Evolutionary conservation across 2,329 filamentous ascomycete species (phyloP).

Genomic region (Magnaporthiopsis poae): DNA sequence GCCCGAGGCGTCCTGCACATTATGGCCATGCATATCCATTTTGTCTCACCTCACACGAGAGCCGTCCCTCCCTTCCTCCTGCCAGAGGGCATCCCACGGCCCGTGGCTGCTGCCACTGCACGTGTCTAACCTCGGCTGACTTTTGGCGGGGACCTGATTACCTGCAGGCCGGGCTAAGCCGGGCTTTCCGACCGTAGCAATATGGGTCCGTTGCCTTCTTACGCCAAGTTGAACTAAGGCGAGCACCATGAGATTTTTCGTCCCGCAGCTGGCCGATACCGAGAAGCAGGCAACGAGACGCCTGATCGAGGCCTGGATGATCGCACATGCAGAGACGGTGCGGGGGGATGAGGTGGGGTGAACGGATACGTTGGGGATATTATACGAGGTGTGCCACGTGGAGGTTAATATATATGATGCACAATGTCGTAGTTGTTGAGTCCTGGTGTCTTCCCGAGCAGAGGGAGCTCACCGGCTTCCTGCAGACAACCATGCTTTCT

Average conservation of each 20-base stretch:
- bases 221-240: not conserved
- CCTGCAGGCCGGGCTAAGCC: too few species aligned
- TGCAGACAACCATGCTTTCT: too few species aligned
- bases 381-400: too few species aligned
- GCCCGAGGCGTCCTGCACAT: not conserved
- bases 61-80: too few species aligned
- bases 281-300: not conserved
- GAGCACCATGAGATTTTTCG: too few species aligned
- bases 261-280: too few species aligned
- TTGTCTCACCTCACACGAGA: not conserved
- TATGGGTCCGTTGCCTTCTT: not conserved
- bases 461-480: too few species aligned
- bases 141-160: too few species aligned
- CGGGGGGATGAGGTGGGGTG: too few species aligned
- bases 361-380: not conserved
- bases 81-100: not conserved
- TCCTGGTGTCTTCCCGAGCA: too few species aligned
- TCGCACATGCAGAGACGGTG: not conserved
- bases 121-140: not conserved
- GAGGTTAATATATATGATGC: too few species aligned
- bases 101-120: not conserved
- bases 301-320: not conserved
- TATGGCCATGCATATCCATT: not conserved
- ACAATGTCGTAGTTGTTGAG: too few species aligned
- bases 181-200: not conserved